Evolutionary conservation across 495 filamentous ascomycete species (phyloP), one percentile per base, ranked within the genome.

Genomic region (Wilcoxina mikolae): DNA sequence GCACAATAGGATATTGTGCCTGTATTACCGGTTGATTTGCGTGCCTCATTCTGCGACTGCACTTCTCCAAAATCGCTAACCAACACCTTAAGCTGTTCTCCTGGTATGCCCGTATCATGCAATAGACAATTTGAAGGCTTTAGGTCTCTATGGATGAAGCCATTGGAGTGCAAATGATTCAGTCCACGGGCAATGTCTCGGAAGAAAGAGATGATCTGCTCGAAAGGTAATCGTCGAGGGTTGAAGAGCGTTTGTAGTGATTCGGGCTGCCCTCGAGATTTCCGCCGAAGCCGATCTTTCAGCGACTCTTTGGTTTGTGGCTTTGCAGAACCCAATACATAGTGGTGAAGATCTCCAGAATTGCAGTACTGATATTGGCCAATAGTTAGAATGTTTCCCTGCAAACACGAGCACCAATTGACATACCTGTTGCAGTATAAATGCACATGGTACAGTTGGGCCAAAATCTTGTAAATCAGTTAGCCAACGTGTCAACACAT

Each of bases 61-160:
- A 94, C 87, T 64, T 98, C 91, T 12, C 91, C 91, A 68, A 98
- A 98, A 66, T 98, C 91, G 65, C 89, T 95, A 27, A 98, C 91
- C 31, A 98, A 69, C 39, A 94, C 90, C 38, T 74, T 76, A 1
- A 85, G 68, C 39, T 81, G 80, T 47, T 67, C 56, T 2, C 65
- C 65, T 4, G 64, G 60, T 18, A 65, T 55, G 3, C 57, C 59
- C 25, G 64, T 54, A 5, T 66, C 55, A 24, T 70, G 70, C 1
- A 98, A 71, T n/a, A 98, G 73, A 59, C 91, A 98, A 63, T 98
- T 98, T 62, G 84, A 86, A 3, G 91, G 91, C 65, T 98, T 98
- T 3, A 98, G 75, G 67, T 98, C 91, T 42, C 91, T 79, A 61
- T 98, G 91, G 25, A 98, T 94, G 69, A 94, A 98, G 26, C 87